Evolutionary conservation across 1,139 yeast genomes (phyloP).

Genomic region (Scheffersomyces illinoinensis): DNA sequence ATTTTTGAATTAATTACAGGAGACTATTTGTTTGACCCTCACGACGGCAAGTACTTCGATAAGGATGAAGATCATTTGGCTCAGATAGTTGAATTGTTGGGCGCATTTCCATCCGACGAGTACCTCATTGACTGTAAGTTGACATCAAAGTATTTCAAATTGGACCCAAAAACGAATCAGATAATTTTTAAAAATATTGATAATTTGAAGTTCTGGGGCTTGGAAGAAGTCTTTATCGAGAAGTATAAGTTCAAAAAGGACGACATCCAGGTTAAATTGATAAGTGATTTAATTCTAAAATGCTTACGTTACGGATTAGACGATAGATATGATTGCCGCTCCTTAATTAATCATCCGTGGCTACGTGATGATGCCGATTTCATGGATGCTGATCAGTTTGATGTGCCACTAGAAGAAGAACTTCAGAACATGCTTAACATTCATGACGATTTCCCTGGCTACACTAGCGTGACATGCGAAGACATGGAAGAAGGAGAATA

Average conservation of each 20-base stretch:
- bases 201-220: constrained; percentile 68
- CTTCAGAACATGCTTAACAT: constrained; percentile 9
- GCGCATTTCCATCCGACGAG: constrained; percentile 54
- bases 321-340: constrained; percentile 28
- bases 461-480: constrained; percentile 21
- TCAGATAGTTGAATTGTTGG: constrained; percentile 69
- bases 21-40: constrained; percentile 83
- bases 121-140: constrained; percentile 52
- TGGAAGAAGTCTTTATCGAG: constrained; percentile 64
- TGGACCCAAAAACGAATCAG: constrained; percentile 40
- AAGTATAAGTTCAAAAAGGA: constrained; percentile 58
- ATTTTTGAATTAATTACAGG: constrained; percentile 82
- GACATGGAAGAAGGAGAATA: constrained; percentile 9
- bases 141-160: constrained; percentile 53
- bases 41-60: constrained; percentile 57
- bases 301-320: constrained; percentile 79
- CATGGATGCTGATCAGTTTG: constrained; percentile 41
- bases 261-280: constrained; percentile 19
- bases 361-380: constrained; percentile 62
- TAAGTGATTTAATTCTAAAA: constrained; percentile 49
- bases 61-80: constrained; percentile 89
- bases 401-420: constrained; percentile 4
- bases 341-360: constrained; percentile 70
- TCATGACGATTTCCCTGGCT: constrained; percentile 29
- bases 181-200: constrained; percentile 56